These are phyloP conservation scores for Scutellaria galericulata DNA, from an alignment of 257 asterid species.

Conservation along the genomic window DNA sequence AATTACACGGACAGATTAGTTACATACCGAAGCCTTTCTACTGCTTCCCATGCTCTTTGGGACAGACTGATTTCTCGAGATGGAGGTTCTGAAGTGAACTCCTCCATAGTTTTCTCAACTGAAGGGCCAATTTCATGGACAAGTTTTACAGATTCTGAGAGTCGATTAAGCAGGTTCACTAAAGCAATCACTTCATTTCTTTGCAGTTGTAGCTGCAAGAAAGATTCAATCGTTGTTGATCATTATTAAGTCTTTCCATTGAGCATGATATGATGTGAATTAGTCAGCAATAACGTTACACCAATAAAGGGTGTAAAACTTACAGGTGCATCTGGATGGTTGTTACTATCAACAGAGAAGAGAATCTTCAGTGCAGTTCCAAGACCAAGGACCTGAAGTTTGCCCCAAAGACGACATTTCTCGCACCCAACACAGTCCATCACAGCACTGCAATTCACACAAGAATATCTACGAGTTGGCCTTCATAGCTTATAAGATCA, in stretches of 20 bases:
- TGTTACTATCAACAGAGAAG: constrained; percentile 72
- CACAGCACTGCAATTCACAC: constrained; percentile 62
- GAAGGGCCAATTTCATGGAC: constrained; percentile 71
- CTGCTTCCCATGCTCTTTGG: constrained; percentile 48
- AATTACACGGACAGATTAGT: constrained; percentile 1
- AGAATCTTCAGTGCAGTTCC: constrained; percentile 95
- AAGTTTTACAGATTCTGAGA: constrained; percentile 83
- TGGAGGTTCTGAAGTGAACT: constrained; percentile 51
- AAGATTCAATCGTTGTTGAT: constrained; percentile 13
- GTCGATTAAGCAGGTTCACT: constrained; percentile 78
- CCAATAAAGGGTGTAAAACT: constrained; percentile 42
- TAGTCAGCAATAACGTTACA: background rate
- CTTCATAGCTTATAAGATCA: constrained; percentile 16
- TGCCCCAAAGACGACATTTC: constrained; percentile 97
- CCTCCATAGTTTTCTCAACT: constrained; percentile 54
- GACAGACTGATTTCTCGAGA: constrained; percentile 43
- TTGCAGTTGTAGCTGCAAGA: constrained; percentile 77
- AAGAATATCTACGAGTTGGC: constrained; percentile 21
- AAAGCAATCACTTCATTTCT: constrained; percentile 95
- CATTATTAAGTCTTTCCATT: background rate
- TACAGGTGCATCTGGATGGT: constrained; percentile 57
- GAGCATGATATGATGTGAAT: background rate
- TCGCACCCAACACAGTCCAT: constrained; percentile 99
- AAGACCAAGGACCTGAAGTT: constrained; percentile 94
- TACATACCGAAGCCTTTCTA: constrained; percentile 46